Evolutionary conservation across 148 eudicot genomes (phyloP), one percentile per base, ranked within the genome.

Genomic region (Rhododendron ferrugineum): DNA sequence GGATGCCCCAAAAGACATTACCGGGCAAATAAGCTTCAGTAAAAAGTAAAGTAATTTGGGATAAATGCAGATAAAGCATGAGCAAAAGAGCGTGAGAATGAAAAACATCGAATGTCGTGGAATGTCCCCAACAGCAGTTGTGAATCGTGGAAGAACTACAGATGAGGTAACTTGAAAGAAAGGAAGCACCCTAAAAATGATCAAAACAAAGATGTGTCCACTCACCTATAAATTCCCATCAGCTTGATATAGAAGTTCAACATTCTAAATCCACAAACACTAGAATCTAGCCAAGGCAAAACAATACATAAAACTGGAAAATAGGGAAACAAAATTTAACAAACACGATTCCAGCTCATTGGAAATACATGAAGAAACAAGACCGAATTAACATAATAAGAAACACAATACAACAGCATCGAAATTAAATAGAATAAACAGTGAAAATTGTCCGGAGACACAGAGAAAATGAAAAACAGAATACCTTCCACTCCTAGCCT

Each of bases 401-500:
- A 1, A 68, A 52, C 16, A 83, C 4, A 42, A 72, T 20, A 83
- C 32, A 37, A 46, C 44, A 2, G 34, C 28, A 68, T 46, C 6
- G 18, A 86, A 15, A 58, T 42, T 36, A 42, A 82, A 80, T 18
- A 75, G 28, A 52, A 75, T 15, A 44, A 58, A 47, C 56, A 26
- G 28, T 4, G 76, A 79, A 80, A 80, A 26, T 0, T 54, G 66
- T 42, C 37, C 1, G 34, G 14, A 36, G 13, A 42, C 22, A 49
- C 47, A 54, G 40, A 14, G 37, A 83, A 22, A 73, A 16, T 44
- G 78, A 81, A n/a, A 79, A 68, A 46, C 74, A 49, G 72, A 22
- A 80, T 90, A 95, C 98, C 98, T 93, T 9, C 87, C 91, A 84
- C 94, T 93, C 93, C 91, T 89, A 87, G 91, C 91, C 89, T 93